Percentiles rank a stretch among this genome's conserved stretches.
Evolutionary conservation across 2,329 filamentous ascomycete species (phyloP).

Genomic region (Aspergillus phoenicis): DNA sequence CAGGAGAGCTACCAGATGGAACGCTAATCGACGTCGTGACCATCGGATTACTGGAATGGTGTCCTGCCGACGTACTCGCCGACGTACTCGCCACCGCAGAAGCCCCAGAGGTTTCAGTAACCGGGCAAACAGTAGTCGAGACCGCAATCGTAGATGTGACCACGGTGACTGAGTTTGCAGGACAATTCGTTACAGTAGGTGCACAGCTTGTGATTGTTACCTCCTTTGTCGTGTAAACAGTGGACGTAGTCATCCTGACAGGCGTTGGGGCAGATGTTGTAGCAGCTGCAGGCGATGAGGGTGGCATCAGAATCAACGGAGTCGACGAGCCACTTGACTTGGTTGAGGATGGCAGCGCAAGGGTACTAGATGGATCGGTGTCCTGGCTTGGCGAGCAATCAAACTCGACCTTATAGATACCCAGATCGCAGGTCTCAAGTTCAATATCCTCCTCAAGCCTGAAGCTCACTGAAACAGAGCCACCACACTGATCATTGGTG

Average conservation of each 20-base stretch:
- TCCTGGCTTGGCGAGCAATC: constrained; percentile 30
- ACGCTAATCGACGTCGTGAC: background rate
- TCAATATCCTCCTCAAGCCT: constrained; percentile 59
- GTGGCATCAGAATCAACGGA: constrained; percentile 1
- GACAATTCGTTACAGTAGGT: constrained; percentile 52
- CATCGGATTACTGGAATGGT: background rate
- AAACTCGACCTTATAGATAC: constrained; percentile 44
- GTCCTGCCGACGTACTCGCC: background rate
- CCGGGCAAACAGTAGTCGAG: constrained; percentile 63
- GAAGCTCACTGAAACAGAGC: constrained; percentile 79
- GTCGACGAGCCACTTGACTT: background rate
- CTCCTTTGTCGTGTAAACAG: constrained; percentile 40
- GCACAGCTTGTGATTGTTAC: constrained; percentile 46
- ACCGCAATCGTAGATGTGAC: constrained; percentile 59
- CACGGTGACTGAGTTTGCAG: constrained; percentile 51
- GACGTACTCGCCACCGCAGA: constrained; percentile 7
- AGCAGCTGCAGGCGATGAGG: background rate
- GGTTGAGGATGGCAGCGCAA: background rate
- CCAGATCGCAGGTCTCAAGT: constrained; percentile 67
- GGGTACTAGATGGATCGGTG: constrained; percentile 11
- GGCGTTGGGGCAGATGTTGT: constrained; percentile 19
- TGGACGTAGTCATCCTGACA: constrained; percentile 38
- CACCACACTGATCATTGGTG: constrained; percentile 87
- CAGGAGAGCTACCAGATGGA: constrained; percentile 19
- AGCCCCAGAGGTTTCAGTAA: constrained; percentile 30